Base-by-base conservation (phyloP, 345 rosid species). In the Eucalyptus sp. region DNA sequence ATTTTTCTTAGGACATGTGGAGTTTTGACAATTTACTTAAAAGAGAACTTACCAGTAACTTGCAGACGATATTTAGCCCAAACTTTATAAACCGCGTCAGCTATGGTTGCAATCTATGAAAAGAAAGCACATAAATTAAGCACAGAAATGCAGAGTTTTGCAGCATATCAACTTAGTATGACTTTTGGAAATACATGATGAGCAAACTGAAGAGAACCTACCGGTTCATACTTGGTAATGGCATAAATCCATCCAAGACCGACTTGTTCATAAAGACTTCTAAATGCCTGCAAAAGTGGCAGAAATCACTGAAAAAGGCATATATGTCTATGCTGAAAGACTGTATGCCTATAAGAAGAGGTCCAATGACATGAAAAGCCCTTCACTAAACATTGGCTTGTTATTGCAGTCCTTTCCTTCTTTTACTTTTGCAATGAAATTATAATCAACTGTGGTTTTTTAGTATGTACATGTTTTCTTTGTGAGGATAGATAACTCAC, bases 181-280 rank as follows among this genome's bases (percentile, higher is more conserved):
- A 86, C 46, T 41, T 20, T 43, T 11, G 31, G 58, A 50, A 33
- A 29, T 66, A 37, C 49, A 29, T 86, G 24, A 71, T 46, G 33
- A 71, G 14, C 48, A 46, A 43, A 49, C 56, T 20, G 46, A 62
- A 79, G 86, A 66, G 76, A 50, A 88, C 96, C 88, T 92, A 97
- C 99, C 33, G 97, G 99, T 92, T 97, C 93, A 88, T 93, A 96
- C 94, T 96, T 96, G 20, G 99, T 96, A 88, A 97, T 90, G 88
- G 97, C 93, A 91, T 97, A 97, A 86, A 96, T 95, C 99, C 97
- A 97, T 86, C 98, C 99, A 83, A 96, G 97, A 52, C 97, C 99
- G 91, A 96, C 98, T 89, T 94, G 94, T 91, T 96, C 98, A 91
- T 96, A 96, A 52, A 96, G 87, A 90, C 89, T 95, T 90, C 97